Conservation (phyloP, 192 early-diverging fungal genomes). For the Radiomyces spectabilis region DNA sequence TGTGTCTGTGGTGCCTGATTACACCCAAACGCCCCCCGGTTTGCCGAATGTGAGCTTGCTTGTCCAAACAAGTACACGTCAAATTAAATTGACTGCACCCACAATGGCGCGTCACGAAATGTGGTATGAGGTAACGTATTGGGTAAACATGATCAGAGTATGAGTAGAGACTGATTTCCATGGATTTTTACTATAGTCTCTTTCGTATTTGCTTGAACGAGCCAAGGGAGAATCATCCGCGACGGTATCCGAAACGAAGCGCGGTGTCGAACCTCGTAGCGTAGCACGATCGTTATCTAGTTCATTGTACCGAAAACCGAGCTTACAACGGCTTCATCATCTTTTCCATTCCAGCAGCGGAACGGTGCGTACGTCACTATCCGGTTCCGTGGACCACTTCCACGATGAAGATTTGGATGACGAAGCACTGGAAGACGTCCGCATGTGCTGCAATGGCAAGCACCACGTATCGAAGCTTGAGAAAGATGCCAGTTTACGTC, state of each 20-base stretch:
- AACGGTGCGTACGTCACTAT: background rate
- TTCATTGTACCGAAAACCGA: constrained; percentile 6
- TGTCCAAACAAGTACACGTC: constrained; percentile 58
- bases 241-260: background rate
- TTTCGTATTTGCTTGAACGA: constrained; percentile 10
- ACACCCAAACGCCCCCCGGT: constrained; percentile 21
- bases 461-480: constrained; percentile 28
- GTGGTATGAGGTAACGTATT: constrained; percentile 52
- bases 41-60: constrained; percentile 54
- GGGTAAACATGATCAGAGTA: background rate
- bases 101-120: constrained; percentile 59
- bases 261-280: background rate
- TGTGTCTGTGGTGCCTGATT: constrained; percentile 47
- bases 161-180: background rate
- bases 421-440: constrained; percentile 29
- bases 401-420: constrained; percentile 15
- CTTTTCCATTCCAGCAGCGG: constrained; percentile 1
- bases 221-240: background rate
- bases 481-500: constrained; percentile 16
- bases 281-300: background rate
- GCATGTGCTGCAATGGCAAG: constrained; percentile 32
- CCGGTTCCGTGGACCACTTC: background rate
- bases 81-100: constrained; percentile 67
- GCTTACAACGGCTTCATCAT: constrained; percentile 9
- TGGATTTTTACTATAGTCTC: constrained; percentile 1